Evolutionary conservation across 2,329 filamentous ascomycete species (phyloP), one percentile per base, ranked within the genome.

Genomic region (Hymenoscyphus albidus): DNA sequence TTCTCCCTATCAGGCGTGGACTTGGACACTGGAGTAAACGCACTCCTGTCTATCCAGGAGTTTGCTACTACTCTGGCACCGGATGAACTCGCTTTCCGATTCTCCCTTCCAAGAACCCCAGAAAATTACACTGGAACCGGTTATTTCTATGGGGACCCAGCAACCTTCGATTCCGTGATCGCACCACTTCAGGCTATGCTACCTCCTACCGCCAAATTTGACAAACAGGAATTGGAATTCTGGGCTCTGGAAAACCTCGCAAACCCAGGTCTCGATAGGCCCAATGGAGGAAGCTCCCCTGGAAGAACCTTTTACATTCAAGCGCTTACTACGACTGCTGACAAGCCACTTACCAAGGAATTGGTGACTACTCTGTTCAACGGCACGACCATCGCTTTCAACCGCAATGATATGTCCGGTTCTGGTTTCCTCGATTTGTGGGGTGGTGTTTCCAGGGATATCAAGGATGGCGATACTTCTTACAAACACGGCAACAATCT

Each of bases 101-200:
- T 61, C 48, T 54, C 58, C 13, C 42, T 67, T 1, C 44, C 42
- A 5, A 56, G 39, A 5, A 38, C 61, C 6, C 32, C 62, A 9
- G 35, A 1, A 10, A 35, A 35, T 2, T 65, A 59, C 22, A 39
- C 55, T 3, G 64, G 56, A 60, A 42, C 62, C 3, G 67, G 67
- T 58, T 68, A 65, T 51, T 67, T 60, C 22, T 68, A 67, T 38
- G 67, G 65, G 6, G 56, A 67, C 39, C 67, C 64, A 39, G 35
- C 16, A 10, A 42, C 61, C 16, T 67, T 68, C 18, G 63, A 64
- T 12, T 16, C 60, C 0, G 58, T 44, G 1, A 42, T 68, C n/a
- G 42, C 62, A 32, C 66, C 66, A 61, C 42, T 68, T 14, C 58
- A 66, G 59, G 62, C 60, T 14, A 55, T 57, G 9, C 31, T 68